Evolutionary conservation across 2,329 filamentous ascomycete genomes (phyloP).

Genomic region (Curvularia verruculosa): DNA sequence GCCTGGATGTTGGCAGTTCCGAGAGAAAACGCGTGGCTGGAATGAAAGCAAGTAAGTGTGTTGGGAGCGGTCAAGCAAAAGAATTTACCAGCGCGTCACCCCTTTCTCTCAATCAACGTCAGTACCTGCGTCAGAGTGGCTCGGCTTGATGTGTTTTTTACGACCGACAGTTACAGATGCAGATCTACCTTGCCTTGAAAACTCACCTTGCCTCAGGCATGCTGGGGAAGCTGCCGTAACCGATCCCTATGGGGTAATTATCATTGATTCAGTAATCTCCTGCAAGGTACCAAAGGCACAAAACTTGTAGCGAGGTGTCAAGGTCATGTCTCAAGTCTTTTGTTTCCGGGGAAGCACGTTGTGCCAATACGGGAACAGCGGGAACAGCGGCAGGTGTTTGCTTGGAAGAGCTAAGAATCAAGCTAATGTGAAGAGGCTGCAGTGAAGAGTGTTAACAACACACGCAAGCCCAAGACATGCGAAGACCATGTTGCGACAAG

Average conservation of each 20-base stretch:
- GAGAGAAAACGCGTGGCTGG: conserved; percentile 5
- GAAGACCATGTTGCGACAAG: neutral
- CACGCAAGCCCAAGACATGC: neutral
- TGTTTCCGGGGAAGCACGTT: conserved; percentile 15
- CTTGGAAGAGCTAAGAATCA: neutral
- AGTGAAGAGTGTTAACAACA: neutral
- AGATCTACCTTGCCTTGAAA: conserved; percentile 13
- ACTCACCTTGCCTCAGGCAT: conserved; percentile 18
- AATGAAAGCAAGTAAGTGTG: neutral
- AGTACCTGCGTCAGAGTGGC: conserved; percentile 6
- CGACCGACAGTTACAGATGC: conserved; percentile 13
- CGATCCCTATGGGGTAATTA: conserved; percentile 7
- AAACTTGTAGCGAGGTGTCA: conserved; percentile 11
- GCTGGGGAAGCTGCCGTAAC: conserved; percentile 1
- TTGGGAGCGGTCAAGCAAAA: conserved; percentile 3
- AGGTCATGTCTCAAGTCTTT: conserved; percentile 18
- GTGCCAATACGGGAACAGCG: conserved; percentile 3
- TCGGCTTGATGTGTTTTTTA: conserved; percentile 12
- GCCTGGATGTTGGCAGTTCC: conserved; percentile 10
- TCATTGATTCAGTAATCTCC: conserved; percentile 10
- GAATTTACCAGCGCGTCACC: neutral
- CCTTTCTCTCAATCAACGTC: neutral
- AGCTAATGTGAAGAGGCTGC: too few relatives aligned
- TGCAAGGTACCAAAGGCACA: neutral
- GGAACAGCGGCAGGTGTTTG: conserved; percentile 9